Conservation (phyloP, 225 moss, liverwort and hornwort genomes). For the Rhytidiadelphus loreus region DNA sequence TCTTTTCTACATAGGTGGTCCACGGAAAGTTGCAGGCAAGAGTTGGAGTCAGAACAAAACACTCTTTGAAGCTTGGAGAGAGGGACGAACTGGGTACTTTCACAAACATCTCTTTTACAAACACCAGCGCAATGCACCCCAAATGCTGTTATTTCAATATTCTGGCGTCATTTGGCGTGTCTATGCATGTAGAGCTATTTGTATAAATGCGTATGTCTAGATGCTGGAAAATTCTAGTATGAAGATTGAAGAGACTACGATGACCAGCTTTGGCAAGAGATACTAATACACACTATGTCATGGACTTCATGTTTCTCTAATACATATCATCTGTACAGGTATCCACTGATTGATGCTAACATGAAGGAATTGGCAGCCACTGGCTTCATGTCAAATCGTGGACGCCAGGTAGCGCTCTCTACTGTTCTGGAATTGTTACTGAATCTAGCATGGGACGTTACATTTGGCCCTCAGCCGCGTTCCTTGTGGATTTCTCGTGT, state of each 20-base stretch:
- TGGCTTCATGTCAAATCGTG: slow-evolving; percentile 98
- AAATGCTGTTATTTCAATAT: background rate
- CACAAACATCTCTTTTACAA: background rate
- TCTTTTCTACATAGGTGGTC: slow-evolving; percentile 47
- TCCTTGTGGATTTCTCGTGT: background rate
- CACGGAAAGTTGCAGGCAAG: slow-evolving; percentile 65
- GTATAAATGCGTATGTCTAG: background rate
- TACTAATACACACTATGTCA: background rate
- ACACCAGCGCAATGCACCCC: background rate
- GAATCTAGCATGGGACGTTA: background rate
- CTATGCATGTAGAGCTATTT: background rate
- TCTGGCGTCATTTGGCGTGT: background rate
- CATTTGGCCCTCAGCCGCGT: background rate
- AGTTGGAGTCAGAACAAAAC: slow-evolving; percentile 72
- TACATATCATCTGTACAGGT: slow-evolving; percentile 18
- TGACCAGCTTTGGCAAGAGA: background rate
- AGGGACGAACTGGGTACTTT: slow-evolving; percentile 74
- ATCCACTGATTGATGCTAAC: slow-evolving; percentile 95
- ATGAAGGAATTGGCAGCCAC: slow-evolving; percentile 88
- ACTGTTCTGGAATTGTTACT: background rate
- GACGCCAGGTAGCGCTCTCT: slow-evolving; percentile 54
- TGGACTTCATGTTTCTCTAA: background rate
- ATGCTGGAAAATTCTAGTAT: background rate
- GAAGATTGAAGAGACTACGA: background rate
- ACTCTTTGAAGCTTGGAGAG: slow-evolving; percentile 93